phyloP scores from a whole-genome alignment of 139 green algal species.

The Picochlorum sp. region DNA sequence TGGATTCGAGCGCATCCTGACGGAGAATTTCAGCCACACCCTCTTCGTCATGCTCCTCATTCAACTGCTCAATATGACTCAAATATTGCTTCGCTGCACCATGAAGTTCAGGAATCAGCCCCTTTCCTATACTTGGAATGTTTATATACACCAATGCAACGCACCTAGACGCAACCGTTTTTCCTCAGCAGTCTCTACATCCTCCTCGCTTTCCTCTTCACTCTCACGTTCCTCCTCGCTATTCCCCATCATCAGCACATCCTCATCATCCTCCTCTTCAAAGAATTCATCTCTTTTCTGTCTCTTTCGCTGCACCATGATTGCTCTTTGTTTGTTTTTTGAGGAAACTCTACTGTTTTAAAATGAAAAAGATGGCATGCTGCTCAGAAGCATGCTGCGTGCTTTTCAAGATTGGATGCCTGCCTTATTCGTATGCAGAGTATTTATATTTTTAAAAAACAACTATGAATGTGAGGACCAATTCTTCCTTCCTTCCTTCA shows the following conservation, averaged over 20 bases:
- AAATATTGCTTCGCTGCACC: slow-evolving; percentile 69
- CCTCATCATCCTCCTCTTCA: slow-evolving; percentile 38
- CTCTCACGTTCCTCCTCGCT: slow-evolving; percentile 14
- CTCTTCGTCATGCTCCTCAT: slow-evolving; percentile 23
- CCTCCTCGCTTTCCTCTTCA: slow-evolving; percentile 35
- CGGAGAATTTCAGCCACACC: slow-evolving; percentile 37
- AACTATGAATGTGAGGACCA: too few relatives aligned
- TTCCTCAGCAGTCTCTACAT: slow-evolving; percentile 69
- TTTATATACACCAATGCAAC: not conserved
- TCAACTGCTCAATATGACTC: slow-evolving; percentile 32
- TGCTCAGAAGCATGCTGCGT: too few relatives aligned
- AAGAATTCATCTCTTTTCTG: slow-evolving; percentile 30
- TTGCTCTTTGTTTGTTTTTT: not conserved
- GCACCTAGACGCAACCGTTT: slow-evolving; percentile 67
- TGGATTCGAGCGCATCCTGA: slow-evolving; percentile 36
- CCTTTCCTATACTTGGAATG: not conserved
- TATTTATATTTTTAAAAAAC: too few relatives aligned
- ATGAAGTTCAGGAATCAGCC: not conserved
- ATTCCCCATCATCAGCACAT: slow-evolving; percentile 15
- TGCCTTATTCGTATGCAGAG: too few relatives aligned
- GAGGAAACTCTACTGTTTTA: too few relatives aligned
- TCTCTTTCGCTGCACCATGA: slow-evolving; percentile 10
- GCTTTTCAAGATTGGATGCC: too few relatives aligned
- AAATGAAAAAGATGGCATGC: too few relatives aligned
- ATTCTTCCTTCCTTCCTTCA: too few relatives aligned